phyloP scores from a whole-genome alignment of 768 basidiomycete species.

The Panus rudis region DNA sequence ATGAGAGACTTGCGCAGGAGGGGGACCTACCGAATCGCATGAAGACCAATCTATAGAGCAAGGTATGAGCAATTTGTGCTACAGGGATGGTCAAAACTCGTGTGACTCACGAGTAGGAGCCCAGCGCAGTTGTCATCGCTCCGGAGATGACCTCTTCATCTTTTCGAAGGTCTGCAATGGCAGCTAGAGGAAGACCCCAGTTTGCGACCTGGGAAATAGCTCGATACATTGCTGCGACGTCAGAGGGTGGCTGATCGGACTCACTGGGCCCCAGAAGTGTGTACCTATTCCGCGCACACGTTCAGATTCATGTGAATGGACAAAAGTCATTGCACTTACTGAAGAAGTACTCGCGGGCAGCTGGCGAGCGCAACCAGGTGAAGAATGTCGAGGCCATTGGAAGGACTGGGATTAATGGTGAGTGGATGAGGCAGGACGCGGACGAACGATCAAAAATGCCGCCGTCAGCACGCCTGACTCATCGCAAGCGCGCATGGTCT shows the following conservation, averaged over 20 bases:
- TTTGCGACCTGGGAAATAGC: constrained; percentile 76
- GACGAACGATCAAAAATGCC: neutral
- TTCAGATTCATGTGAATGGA: constrained; percentile 16
- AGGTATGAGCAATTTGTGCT: constrained; percentile 1
- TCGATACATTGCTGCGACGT: constrained; percentile 7
- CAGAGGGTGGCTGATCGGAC: constrained; percentile 25
- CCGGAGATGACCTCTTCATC: constrained; percentile 98
- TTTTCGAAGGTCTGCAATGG: constrained; percentile 82
- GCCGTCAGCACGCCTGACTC: neutral
- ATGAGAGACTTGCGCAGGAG: neutral
- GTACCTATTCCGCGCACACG: constrained; percentile 77
- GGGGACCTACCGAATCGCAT: constrained; percentile 80
- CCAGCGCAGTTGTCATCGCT: constrained; percentile 89
- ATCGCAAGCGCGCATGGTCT: constrained; percentile 12
- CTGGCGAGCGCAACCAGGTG: constrained; percentile 86
- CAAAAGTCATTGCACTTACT: constrained; percentile 45
- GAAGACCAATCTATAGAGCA: constrained; percentile 56
- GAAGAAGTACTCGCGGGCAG: constrained; percentile 90
- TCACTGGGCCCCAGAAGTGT: constrained; percentile 96
- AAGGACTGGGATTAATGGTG: too few species aligned
- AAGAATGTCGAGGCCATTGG: constrained; percentile 85
- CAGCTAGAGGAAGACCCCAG: constrained; percentile 96
- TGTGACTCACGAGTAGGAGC: constrained; percentile 83
- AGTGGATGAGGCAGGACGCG: constrained; percentile 10
- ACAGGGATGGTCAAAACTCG: constrained; percentile 1